These are phyloP conservation scores for Calocybe gangraenosa DNA, from an alignment of 768 basidiomycete species.

Conservation along the genomic window DNA sequence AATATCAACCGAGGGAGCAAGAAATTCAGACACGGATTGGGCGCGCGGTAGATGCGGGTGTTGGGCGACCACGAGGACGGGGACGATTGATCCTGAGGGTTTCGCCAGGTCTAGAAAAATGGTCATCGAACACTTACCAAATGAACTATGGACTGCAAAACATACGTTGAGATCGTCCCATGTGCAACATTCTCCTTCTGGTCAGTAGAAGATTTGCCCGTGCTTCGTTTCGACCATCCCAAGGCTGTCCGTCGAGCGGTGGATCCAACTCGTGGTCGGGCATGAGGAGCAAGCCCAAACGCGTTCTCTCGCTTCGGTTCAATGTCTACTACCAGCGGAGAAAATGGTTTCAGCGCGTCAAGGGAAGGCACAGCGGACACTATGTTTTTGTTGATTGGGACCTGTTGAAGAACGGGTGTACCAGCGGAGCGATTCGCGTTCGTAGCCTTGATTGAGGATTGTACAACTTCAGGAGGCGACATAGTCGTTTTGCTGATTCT, in stretches of 20 bases:
- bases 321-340: constrained; percentile 33
- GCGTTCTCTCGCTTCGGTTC: constrained; percentile 35
- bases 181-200: constrained; percentile 51
- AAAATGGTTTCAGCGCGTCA: constrained; percentile 37
- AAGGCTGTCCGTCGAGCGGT: constrained; percentile 52
- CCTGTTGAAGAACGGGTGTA: constrained; percentile 37
- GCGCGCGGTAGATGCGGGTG: constrained; percentile 35
- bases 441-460: constrained; percentile 18
- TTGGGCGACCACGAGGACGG: constrained; percentile 44
- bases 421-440: constrained; percentile 13
- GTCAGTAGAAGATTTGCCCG: constrained; percentile 45
- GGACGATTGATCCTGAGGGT: constrained; percentile 46
- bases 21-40: constrained; percentile 30
- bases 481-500: constrained; percentile 37
- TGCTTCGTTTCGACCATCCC: constrained; percentile 64
- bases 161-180: constrained; percentile 53
- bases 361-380: constrained; percentile 31
- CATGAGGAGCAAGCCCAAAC: constrained; percentile 28
- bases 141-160: constrained; percentile 13
- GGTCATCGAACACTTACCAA: neutral
- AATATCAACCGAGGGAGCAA: neutral
- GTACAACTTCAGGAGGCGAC: constrained; percentile 33
- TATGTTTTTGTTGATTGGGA: constrained; percentile 39
- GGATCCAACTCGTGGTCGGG: constrained; percentile 51
- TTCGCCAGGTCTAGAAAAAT: constrained; percentile 38